Evolutionary conservation across 768 basidiomycete genomes (phyloP).

Genomic region (Lyophyllum semitale): DNA sequence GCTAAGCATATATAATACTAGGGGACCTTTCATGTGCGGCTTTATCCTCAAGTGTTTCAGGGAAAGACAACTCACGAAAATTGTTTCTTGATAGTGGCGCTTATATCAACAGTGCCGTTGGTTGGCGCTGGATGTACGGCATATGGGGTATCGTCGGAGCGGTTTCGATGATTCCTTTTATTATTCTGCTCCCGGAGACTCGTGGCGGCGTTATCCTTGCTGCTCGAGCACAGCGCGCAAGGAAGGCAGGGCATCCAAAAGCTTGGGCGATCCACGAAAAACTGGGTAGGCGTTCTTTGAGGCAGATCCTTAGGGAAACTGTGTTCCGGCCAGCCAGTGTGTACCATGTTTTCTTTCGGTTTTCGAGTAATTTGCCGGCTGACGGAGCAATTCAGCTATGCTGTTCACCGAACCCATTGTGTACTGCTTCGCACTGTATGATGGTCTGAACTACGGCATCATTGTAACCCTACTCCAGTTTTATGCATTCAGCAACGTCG

Average conservation of each 20-base stretch:
- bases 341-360: background rate
- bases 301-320: constrained; percentile 17
- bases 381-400: constrained; percentile 12
- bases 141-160: constrained; percentile 22
- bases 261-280: constrained; percentile 23
- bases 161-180: constrained; percentile 16
- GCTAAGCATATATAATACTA: background rate
- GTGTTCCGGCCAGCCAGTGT: constrained; percentile 21
- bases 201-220: constrained; percentile 21
- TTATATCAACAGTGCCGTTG: constrained; percentile 19
- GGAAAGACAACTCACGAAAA: background rate
- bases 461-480: constrained; percentile 7
- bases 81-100: constrained; percentile 9
- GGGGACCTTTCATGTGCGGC: constrained; percentile 18
- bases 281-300: constrained; percentile 14
- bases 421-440: constrained; percentile 23
- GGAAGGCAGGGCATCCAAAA: constrained; percentile 8
- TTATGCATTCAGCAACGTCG: background rate
- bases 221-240: constrained; percentile 16
- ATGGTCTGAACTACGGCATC: constrained; percentile 23
- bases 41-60: background rate
- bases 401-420: constrained; percentile 25
- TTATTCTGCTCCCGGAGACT: constrained; percentile 21
- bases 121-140: constrained; percentile 25
- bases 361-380: background rate